Percentiles rank a stretch among this genome's conserved stretches.
Conservation (phyloP, 805 yeast genomes). For the Metschnikowia proteae region DNA sequence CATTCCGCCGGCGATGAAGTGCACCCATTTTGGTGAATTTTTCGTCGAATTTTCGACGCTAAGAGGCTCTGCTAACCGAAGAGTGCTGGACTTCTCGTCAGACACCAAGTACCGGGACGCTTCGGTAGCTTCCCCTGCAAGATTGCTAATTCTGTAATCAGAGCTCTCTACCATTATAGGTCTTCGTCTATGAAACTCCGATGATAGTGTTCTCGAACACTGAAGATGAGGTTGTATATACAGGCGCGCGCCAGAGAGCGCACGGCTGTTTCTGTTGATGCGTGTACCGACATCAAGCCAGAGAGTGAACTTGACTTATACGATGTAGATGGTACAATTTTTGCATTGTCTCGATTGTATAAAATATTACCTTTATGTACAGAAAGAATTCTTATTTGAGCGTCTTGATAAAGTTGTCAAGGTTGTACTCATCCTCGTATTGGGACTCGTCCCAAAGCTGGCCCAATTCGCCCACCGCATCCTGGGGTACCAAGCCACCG, state of each 20-base stretch:
- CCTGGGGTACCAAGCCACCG: conserved; percentile 67
- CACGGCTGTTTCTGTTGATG: background rate
- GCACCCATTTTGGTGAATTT: conserved; percentile 51
- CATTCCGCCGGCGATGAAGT: conserved; percentile 85
- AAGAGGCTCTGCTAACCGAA: conserved; percentile 36
- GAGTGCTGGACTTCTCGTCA: conserved; percentile 65
- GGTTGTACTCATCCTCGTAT: conserved; percentile 93
- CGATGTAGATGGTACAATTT: background rate
- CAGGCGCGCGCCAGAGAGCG: background rate
- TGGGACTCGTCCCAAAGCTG: conserved; percentile 96
- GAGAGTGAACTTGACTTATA: background rate
- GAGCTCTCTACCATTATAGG: background rate
- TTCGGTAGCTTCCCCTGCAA: conserved; percentile 49
- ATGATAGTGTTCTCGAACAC: background rate
- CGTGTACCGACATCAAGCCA: no score
- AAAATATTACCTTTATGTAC: background rate
- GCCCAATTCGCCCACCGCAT: conserved; percentile 81
- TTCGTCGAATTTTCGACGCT: conserved; percentile 13
- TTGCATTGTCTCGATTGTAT: background rate
- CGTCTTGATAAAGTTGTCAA: conserved; percentile 87
- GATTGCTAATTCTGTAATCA: background rate
- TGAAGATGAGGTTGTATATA: background rate
- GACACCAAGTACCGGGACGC: conserved; percentile 63
- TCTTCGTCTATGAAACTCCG: background rate
- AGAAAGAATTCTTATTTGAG: conserved; percentile 37